Conservation (phyloP, 129 eudicot species). For the Helianthus annuus region DNA sequence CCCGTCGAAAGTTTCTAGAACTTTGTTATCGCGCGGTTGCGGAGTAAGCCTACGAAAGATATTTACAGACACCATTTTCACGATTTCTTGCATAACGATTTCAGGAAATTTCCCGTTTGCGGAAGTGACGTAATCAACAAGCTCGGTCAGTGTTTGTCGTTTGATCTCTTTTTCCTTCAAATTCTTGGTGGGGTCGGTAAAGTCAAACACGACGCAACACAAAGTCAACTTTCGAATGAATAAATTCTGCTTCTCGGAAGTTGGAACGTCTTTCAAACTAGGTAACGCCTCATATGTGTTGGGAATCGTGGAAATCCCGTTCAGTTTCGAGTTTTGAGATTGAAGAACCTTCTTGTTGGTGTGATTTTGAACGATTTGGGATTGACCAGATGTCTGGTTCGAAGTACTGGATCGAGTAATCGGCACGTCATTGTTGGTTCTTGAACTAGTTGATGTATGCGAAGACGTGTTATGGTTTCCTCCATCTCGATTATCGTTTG, state of each 20-base stretch:
- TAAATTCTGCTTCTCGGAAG: constrained; percentile 54
- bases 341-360: constrained; percentile 42
- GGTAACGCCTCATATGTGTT: constrained; percentile 51
- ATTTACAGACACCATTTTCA: constrained; percentile 58
- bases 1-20: constrained; percentile 57
- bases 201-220: constrained; percentile 59
- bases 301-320: constrained; percentile 33
- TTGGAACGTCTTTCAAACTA: constrained; percentile 53
- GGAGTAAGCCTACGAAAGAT: constrained; percentile 50
- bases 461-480: constrained; percentile 46
- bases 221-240: constrained; percentile 55
- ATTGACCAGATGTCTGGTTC: constrained; percentile 21
- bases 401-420: constrained; percentile 32
- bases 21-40: constrained; percentile 65
- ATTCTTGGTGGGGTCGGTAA: constrained; percentile 57
- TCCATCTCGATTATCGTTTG: constrained; percentile 52
- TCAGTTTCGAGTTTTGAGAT: constrained; percentile 34
- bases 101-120: constrained; percentile 60
- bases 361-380: constrained; percentile 25
- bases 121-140: constrained; percentile 56
- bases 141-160: constrained; percentile 56
- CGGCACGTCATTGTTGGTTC: constrained; percentile 28
- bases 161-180: constrained; percentile 68
- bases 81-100: constrained; percentile 61
- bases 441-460: constrained; percentile 46